Evolutionary conservation across 169 alveolate genomes (phyloP).

Genomic region (Plasmodium vinckei): DNA sequence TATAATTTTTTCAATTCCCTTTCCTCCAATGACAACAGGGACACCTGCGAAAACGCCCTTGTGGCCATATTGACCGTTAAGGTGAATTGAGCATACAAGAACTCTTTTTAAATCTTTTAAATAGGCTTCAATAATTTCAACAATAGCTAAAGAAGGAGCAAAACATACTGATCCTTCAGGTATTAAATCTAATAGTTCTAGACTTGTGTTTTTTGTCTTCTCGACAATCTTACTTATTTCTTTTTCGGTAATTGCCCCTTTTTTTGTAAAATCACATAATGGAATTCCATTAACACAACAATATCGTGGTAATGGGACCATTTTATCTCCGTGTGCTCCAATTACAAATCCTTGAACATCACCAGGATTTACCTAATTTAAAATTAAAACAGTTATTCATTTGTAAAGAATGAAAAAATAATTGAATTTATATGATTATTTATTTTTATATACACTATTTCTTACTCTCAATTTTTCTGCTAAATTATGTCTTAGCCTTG

Average conservation of each 20-base stretch:
- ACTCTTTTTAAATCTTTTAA: slow-evolving; percentile 83
- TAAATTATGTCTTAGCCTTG: slow-evolving; percentile 82
- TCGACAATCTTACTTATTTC: slow-evolving; percentile 82
- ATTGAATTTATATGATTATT: too few species aligned
- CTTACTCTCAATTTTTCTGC: slow-evolving; percentile 78
- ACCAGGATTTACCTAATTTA: slow-evolving; percentile 78
- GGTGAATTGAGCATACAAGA: slow-evolving; percentile 83
- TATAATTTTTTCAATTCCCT: slow-evolving; percentile 83
- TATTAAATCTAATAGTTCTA: slow-evolving; percentile 81
- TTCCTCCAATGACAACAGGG: slow-evolving; percentile 84
- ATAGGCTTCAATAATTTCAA: slow-evolving; percentile 83
- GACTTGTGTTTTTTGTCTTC: slow-evolving; percentile 81
- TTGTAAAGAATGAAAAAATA: too few species aligned
- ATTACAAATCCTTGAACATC: slow-evolving; percentile 86
- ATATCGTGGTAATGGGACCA: slow-evolving; percentile 84
- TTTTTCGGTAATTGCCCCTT: slow-evolving; percentile 79
- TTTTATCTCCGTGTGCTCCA: slow-evolving; percentile 87
- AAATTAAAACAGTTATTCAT: slow-evolving; percentile 18
- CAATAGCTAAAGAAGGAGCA: slow-evolving; percentile 87
- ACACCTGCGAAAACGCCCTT: slow-evolving; percentile 85
- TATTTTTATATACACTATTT: neutral
- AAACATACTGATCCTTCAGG: slow-evolving; percentile 84
- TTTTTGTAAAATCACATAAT: slow-evolving; percentile 79
- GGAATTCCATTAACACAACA: slow-evolving; percentile 86
- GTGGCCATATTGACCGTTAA: slow-evolving; percentile 84